Base-by-base conservation (phyloP, 2,329 filamentous ascomycete genomes). In the Xylaria sp. region DNA sequence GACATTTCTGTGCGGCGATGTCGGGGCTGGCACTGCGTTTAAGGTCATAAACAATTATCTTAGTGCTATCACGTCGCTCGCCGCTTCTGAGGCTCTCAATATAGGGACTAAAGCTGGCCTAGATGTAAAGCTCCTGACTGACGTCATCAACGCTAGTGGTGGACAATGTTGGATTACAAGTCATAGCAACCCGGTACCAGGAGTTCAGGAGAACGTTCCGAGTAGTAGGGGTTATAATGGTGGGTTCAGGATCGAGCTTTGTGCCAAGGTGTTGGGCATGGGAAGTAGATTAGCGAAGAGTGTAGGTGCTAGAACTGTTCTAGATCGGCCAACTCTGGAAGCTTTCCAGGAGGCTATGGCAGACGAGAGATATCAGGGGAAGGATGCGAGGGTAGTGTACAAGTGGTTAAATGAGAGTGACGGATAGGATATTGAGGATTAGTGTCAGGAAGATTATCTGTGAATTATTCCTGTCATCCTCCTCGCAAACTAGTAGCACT, bases 31-130 rank as follows among this genome's bases (percentile, higher is more conserved):
- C 0, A 83, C 92, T 0, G 89, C 90, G 7, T 90, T 86, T 29
- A 93, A 93, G 77, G 82, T 92, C 15, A 89, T 90, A 61, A 93
- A 93, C 78, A 92, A 93, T 76, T 93, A 93, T 73, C 84, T 92
- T 22, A 79, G 91, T 22, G 89, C 89, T 4, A 85, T 92, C 69
- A 91, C 89, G 77, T 92, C 92, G 70, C 88, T 81, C 17, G 79
- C 77, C 1, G 77, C 77, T 0, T 75, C 76, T 1, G 79, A 80
- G 70, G 78, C 78, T 5, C 75, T 81, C 61, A 79, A 79, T 55
- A 77, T 81, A 22, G 79, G 79, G 31, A 73, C 79, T 29, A 79
- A 76, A 45, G 75, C 78, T 33, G 79, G 79, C 11, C 67, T 81
- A 33, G 77, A 80, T 57, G 75, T 76, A 5, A 72, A 72, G 62